Evolutionary conservation across 2,329 filamentous ascomycete genomes (phyloP), one percentile per base, ranked within the genome.

Genomic region (Cercospora zeina): DNA sequence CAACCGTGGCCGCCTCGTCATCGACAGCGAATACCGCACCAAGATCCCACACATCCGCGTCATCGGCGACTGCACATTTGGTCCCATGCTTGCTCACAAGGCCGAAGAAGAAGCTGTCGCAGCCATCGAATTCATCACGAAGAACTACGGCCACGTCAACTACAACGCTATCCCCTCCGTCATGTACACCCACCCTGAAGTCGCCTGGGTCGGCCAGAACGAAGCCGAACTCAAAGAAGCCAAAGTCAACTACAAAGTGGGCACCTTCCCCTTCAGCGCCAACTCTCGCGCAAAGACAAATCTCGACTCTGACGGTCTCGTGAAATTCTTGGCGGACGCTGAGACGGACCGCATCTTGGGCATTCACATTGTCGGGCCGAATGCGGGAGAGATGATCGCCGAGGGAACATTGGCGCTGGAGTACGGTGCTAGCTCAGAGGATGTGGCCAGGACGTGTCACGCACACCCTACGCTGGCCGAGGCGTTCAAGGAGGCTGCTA

Each of bases 221-320:
- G 95, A 99, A 83, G 89, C 93, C 76, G 95, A 99, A 71, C 84
- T 99, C 68, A 97, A 97, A 85, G 87, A 87, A 69, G 85, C 89
- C 66, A 91, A 91, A 67, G 86, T 96, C 73, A 91, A 95, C 75
- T 99, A 97, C 87, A 91, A 91, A 74, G 83, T 93, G 74, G 95
- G 95, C 77, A 89, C 85, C 55, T 99, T 99, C 87, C 95, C 95
- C 71, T 99, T 99, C 85, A 90, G 88, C 75, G 95, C 95, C 81
- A 99, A 99, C 86, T 96, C 91, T 63, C 89, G 95, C 77, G 95
- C 95, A 72, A 99, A 97, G 89, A 99, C 95, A 76, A 99, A 97
- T 83, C 83, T 96, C 70, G 95, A 99, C 76, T 90, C 90, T 36
- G 95, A 99, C 62, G 95, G 95, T 71, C 81, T 96, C 78, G 95